Evolutionary conservation across 306 rosid genomes (phyloP), one percentile per base, ranked within the genome.

Genomic region (Prunus mira): DNA sequence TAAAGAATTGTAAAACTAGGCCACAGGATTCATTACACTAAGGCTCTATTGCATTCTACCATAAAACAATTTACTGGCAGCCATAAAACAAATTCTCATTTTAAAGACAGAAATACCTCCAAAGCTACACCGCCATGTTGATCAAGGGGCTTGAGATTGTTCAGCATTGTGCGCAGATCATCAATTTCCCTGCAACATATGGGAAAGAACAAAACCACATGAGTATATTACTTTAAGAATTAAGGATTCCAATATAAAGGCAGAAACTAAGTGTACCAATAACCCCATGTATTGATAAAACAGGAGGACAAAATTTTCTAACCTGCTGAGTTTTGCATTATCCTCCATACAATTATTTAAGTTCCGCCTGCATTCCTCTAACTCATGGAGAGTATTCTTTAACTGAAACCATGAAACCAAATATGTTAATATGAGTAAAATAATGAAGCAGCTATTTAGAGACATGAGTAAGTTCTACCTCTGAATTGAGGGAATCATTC

Each of bases 311-410:
- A 63, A 76, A 75, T 71, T 22, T 20, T 46, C 84, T 82, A 68
- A 92, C 99, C 96, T 79, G 51, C 79, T 86, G 83, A 92, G 99
- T 82, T 84, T 95, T 71, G 84, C 87, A 87, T 95, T 95, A 76
- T 95, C 99, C 78, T 88, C 90, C 78, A 90, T 82, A 88, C 99
- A 95, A 88, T 83, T 79, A 27, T 84, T 83, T 80, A 95, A 88
- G 84, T 83, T 89, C 69, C 50, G 73, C 80, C 91, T 89, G 86
- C 96, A 92, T 80, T 88, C 90, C 76, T 88, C 91, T 71, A 92
- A 84, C 83, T 92, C 91, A 10, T 74, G 75, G 63, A 66, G 89
- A 71, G 93, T 80, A 50, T 82, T 83, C 74, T 73, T 83, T 77
- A 89, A 84, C 99, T 95, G 88, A 82, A 79, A 76, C 32, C 47